phyloP scores from a whole-genome alignment of 2,329 filamentous ascomycete genomes.

The Trichoderma breve region DNA sequence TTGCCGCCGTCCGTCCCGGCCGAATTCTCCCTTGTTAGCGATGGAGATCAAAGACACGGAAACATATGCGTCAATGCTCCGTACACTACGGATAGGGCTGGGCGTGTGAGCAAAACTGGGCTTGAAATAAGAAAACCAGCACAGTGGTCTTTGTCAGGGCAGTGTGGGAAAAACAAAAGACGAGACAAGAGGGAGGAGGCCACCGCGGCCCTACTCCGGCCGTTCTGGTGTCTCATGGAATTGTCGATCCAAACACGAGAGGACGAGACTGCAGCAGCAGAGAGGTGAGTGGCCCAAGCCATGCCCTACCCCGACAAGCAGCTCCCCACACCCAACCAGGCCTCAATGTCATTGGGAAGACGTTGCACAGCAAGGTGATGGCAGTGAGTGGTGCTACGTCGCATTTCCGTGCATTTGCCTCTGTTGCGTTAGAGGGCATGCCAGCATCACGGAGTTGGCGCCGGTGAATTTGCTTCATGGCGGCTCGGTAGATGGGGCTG shows the following conservation, averaged over 20 bases:
- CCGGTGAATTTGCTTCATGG: background rate
- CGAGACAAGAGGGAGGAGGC: slow-evolving; percentile 17
- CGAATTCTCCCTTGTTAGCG: background rate
- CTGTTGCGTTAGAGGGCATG: slow-evolving; percentile 6
- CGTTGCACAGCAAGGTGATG: slow-evolving; percentile 1
- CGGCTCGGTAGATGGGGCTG: slow-evolving; percentile 11
- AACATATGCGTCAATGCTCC: background rate
- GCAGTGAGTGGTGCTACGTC: slow-evolving; percentile 1
- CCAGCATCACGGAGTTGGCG: background rate
- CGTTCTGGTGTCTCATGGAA: slow-evolving; percentile 31
- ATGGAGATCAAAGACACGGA: slow-evolving; percentile 13
- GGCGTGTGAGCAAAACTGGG: background rate
- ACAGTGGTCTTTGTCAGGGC: background rate
- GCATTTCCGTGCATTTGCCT: slow-evolving; percentile 6
- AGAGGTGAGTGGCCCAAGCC: slow-evolving; percentile 8
- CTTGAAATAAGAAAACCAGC: background rate
- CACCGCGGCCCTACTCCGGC: slow-evolving; percentile 33
- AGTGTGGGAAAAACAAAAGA: background rate
- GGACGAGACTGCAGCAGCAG: slow-evolving; percentile 4
- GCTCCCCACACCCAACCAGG: slow-evolving; percentile 14
- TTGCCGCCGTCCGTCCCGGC: slow-evolving; percentile 14
- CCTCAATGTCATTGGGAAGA: background rate
- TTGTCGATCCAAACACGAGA: slow-evolving; percentile 28
- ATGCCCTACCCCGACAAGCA: slow-evolving; percentile 15
- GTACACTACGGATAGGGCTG: slow-evolving; percentile 16